Conservation (phyloP, 345 rosid genomes). For the Eucalyptus marginata region DNA sequence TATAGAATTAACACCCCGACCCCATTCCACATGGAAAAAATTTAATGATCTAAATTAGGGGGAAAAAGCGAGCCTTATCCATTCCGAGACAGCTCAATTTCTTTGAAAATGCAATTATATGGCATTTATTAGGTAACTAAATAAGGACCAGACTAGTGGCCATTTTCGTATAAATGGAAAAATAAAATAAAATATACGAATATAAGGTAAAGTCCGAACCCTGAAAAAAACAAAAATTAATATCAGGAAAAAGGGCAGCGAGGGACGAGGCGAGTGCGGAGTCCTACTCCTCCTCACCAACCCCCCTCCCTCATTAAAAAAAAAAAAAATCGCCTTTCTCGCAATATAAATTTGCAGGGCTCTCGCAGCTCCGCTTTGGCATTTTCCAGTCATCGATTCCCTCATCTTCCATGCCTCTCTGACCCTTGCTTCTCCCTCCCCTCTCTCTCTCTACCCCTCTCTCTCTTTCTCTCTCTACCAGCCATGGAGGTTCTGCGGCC, state of each 20-base stretch:
- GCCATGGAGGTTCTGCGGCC: neutral
- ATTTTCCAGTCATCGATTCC: conserved; percentile 8
- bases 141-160: neutral
- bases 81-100: neutral
- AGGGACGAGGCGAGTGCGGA: no score
- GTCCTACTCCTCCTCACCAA: neutral
- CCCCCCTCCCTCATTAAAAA: neutral
- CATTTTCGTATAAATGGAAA: neutral
- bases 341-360: neutral
- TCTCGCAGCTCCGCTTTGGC: neutral
- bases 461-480: neutral
- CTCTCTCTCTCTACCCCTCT: neutral
- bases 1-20: neutral
- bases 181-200: neutral
- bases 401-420: neutral
- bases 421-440: neutral
- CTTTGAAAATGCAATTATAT: neutral
- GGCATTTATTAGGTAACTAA: neutral
- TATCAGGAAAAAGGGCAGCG: no score
- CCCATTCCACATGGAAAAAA: no score
- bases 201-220: neutral
- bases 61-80: neutral
- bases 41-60: neutral
- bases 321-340: neutral
- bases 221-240: neutral